These are phyloP conservation scores for Debaryomycetaceae sp. DNA, from an alignment of 1,139 yeast species.

Conservation along the genomic window DNA sequence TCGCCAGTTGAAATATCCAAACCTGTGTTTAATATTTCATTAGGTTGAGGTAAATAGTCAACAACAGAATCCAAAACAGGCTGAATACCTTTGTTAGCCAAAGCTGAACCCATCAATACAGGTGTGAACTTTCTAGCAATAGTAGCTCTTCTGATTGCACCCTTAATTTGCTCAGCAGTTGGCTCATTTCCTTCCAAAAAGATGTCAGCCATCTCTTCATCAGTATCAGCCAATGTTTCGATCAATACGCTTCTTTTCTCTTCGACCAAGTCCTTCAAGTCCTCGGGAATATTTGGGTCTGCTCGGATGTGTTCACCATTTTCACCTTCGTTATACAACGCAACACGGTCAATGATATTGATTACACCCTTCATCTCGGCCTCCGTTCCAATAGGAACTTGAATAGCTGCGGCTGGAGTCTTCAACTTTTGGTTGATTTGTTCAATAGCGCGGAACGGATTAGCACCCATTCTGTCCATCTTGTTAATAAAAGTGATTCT, in stretches of 20 bases:
- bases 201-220: conserved; percentile 93
- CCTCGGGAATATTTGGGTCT: conserved; percentile 68
- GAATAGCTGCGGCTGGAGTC: conserved; percentile 96
- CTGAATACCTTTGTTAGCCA: conserved; percentile 94
- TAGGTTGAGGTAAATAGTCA: conserved; percentile 92
- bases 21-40: conserved; percentile 88
- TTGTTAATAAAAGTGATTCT: conserved; percentile 93
- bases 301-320: conserved; percentile 76
- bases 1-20: conserved; percentile 60
- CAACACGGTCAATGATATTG: conserved; percentile 82
- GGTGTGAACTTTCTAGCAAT: conserved; percentile 96
- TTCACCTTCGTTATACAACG: conserved; percentile 85
- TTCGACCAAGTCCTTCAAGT: conserved; percentile 69
- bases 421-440: conserved; percentile 83
- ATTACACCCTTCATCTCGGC: conserved; percentile 82
- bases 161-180: conserved; percentile 72
- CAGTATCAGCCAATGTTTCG: conserved; percentile 96
- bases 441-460: conserved; percentile 92
- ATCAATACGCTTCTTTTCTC: conserved; percentile 81
- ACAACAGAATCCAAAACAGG: conserved; percentile 95
- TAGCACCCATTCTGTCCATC: conserved; percentile 99
- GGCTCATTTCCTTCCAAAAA: conserved; percentile 91
- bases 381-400: conserved; percentile 96
- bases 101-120: conserved; percentile 97
- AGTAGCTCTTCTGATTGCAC: conserved; percentile 93